Conservation (phyloP, 1,139 yeast species). For the Pichia cactophila region DNA sequence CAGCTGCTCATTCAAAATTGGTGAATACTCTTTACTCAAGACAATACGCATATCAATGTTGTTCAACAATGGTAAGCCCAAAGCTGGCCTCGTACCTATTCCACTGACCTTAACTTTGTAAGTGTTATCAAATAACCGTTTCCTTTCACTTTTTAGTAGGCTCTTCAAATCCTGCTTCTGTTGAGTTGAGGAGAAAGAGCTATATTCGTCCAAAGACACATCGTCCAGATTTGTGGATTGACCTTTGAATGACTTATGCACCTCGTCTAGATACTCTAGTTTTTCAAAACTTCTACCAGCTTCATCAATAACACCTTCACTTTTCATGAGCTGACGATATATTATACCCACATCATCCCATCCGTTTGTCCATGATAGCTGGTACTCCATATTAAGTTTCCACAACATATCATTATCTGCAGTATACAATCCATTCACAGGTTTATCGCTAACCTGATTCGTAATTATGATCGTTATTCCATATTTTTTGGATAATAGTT, state of each 20-base stretch:
- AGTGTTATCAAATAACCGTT: conserved; percentile 22
- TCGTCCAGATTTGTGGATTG: not conserved
- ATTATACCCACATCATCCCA: conserved; percentile 46
- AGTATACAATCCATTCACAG: conserved; percentile 24
- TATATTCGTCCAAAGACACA: not conserved
- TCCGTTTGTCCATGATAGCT: conserved; percentile 66
- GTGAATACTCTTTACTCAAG: conserved; percentile 24
- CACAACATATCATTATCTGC: conserved; percentile 27
- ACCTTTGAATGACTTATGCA: not conserved
- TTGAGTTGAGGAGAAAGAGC: not conserved
- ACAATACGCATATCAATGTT: conserved; percentile 27
- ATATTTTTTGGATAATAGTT: conserved; percentile 40
- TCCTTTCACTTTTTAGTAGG: conserved; percentile 21
- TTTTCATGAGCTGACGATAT: conserved; percentile 22
- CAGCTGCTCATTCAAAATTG: conserved; percentile 25
- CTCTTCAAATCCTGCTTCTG: conserved; percentile 10
- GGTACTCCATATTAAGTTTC: conserved; percentile 55
- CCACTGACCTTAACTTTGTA: conserved; percentile 23
- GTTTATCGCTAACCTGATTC: conserved; percentile 73
- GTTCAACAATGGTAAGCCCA: conserved; percentile 26
- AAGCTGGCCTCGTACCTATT: conserved; percentile 27
- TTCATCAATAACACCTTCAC: conserved; percentile 15
- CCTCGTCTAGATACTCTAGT: conserved; percentile 21
- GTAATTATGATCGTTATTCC: conserved; percentile 62
- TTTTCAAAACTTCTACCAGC: conserved; percentile 18